Conservation (phyloP, 116 monocot genomes). For the Iris pallida region DNA sequence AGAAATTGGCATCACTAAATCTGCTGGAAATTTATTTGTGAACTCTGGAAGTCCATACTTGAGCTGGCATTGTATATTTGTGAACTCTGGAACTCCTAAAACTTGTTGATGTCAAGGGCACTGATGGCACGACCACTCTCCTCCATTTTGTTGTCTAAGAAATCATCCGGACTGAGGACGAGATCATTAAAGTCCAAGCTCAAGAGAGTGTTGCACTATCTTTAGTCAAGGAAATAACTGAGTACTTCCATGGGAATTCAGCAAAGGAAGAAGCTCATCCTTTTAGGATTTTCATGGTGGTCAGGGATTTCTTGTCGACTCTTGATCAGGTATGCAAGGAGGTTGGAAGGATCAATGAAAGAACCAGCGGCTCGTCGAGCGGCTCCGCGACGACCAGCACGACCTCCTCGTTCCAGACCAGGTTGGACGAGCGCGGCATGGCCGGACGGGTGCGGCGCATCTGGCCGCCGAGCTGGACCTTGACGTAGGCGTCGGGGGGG, state of each 20-base stretch:
- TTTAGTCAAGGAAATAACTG: constrained; percentile 27
- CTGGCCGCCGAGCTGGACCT: too few species aligned
- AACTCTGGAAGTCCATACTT: too few species aligned
- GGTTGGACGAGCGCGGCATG: constrained; percentile 35
- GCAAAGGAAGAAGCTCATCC: constrained; percentile 30
- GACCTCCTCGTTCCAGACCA: too few species aligned
- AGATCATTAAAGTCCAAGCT: constrained; percentile 16
- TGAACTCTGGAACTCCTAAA: too few species aligned
- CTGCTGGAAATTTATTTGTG: too few species aligned
- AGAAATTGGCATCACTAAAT: too few species aligned
- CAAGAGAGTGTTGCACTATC: constrained; percentile 19
- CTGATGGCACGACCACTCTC: constrained; percentile 84
- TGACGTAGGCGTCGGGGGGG: too few species aligned
- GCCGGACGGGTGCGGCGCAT: constrained; percentile 14
- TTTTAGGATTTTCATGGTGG: constrained; percentile 30
- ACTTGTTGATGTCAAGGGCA: constrained; percentile 72
- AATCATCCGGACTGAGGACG: constrained; percentile 52
- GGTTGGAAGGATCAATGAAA: constrained; percentile 12
- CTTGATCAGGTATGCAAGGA: constrained; percentile 29
- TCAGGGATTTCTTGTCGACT: constrained; percentile 23
- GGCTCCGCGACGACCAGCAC: too few species aligned
- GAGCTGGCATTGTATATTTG: too few species aligned
- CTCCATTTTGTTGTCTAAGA: constrained; percentile 87
- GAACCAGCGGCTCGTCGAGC: too few species aligned
- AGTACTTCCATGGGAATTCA: constrained; percentile 31